A percentile compares a stretch with the other conserved stretches of the same genome.
These are phyloP conservation scores for Fusarium poae DNA, from an alignment of 2,329 filamentous ascomycete species.

Conservation along the genomic window DNA sequence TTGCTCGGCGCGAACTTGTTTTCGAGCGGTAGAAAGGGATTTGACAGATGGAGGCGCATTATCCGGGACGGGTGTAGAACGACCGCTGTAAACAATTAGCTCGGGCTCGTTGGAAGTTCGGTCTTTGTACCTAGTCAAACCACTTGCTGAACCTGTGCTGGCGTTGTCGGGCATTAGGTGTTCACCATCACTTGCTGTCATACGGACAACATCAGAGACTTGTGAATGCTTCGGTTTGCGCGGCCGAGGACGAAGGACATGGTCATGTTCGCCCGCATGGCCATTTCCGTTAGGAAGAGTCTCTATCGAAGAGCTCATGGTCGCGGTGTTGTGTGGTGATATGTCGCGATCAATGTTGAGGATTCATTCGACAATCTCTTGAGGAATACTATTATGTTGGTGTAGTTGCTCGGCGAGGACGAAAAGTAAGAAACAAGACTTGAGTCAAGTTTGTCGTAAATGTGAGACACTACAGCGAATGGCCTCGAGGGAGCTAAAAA, in stretches of 20 bases:
- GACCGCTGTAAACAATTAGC: constrained; percentile 69
- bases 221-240: constrained; percentile 64
- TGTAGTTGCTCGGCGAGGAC: constrained; percentile 10
- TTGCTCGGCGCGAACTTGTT: constrained; percentile 84
- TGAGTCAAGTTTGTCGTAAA: constrained; percentile 14
- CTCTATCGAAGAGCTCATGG: constrained; percentile 51
- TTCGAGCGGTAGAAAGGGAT: constrained; percentile 85
- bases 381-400: background rate
- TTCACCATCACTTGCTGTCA: constrained; percentile 52
- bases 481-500: background rate
- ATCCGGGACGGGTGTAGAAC: constrained; percentile 84
- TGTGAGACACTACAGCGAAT: constrained; percentile 22
- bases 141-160: constrained; percentile 52
- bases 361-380: constrained; percentile 18
- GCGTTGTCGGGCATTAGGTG: constrained; percentile 54
- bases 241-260: constrained; percentile 63
- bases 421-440: constrained; percentile 1
- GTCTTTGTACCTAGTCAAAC: constrained; percentile 59
- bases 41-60: constrained; percentile 95
- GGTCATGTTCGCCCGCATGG: constrained; percentile 52
- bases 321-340: constrained; percentile 8
- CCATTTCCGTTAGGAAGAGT: constrained; percentile 48
- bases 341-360: constrained; percentile 20
- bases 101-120: too few species aligned
- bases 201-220: constrained; percentile 59